Percentiles rank a stretch among this genome's conserved stretches.
These are phyloP conservation scores for Dalechampia spathulata DNA, from an alignment of 441 rosid species.

Conservation along the genomic window DNA sequence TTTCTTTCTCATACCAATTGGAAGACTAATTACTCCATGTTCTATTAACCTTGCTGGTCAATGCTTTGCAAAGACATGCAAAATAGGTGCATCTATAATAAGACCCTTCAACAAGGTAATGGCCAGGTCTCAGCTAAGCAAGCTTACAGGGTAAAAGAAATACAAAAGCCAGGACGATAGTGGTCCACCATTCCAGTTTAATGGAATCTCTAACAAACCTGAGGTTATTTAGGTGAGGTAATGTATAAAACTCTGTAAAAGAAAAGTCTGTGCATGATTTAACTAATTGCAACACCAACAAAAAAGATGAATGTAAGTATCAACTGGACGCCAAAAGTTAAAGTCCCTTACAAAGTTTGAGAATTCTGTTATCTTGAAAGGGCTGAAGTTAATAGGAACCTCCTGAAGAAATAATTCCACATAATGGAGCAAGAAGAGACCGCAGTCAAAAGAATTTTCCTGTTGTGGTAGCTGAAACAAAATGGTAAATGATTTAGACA, in stretches of 20 bases:
- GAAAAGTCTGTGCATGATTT: neutral
- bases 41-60: too few species aligned
- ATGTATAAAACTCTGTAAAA: neutral
- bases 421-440: slow-evolving; percentile 81
- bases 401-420: slow-evolving; percentile 56
- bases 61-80: too few species aligned
- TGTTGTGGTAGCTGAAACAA: slow-evolving; percentile 76
- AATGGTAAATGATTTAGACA: slow-evolving; percentile 3
- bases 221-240: neutral
- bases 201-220: neutral
- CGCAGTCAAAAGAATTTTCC: slow-evolving; percentile 77
- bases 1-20: too few species aligned
- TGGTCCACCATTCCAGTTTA: too few species aligned
- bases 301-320: neutral
- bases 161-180: too few species aligned
- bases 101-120: too few species aligned
- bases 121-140: too few species aligned
- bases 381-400: slow-evolving; percentile 56
- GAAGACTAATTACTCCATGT: too few species aligned
- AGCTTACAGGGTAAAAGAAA: too few species aligned
- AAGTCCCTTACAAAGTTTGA: slow-evolving; percentile 47
- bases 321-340: slow-evolving; percentile 3
- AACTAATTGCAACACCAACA: neutral
- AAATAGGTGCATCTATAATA: too few species aligned
- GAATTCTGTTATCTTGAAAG: slow-evolving; percentile 29